Conservation (phyloP, 805 yeast species). For the Ogataea corticis region DNA sequence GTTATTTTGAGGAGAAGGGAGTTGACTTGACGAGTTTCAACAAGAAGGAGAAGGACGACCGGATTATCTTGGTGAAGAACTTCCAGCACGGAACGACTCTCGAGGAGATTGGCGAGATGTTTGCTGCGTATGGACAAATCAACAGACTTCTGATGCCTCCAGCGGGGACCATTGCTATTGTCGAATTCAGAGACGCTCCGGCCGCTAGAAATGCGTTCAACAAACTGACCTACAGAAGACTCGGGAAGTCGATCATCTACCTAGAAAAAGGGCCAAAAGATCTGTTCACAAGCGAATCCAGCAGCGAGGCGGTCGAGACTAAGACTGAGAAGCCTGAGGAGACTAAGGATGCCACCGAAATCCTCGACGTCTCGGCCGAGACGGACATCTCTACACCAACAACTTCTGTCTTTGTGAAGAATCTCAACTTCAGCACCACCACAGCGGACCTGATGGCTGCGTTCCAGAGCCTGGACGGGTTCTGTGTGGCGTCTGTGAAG, state of each 20-base stretch:
- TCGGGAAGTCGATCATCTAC: conserved; percentile 84
- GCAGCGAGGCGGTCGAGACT: conserved; percentile 13
- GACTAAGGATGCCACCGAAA: conserved; percentile 38
- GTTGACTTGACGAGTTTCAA: conserved; percentile 78
- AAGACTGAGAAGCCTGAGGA: conserved; percentile 26
- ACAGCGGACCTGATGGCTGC: conserved; percentile 51
- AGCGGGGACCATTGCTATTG: conserved; percentile 92
- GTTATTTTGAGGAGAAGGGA: conserved; percentile 81
- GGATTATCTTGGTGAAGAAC: conserved; percentile 80
- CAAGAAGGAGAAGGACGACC: conserved; percentile 73
- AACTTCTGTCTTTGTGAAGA: conserved; percentile 87
- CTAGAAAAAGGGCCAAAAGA: conserved; percentile 92
- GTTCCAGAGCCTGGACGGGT: conserved; percentile 77
- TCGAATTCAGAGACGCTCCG: conserved; percentile 81
- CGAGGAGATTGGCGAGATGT: conserved; percentile 80
- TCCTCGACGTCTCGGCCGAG: conserved; percentile 18
- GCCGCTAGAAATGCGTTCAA: conserved; percentile 88
- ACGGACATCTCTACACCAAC: conserved; percentile 62
- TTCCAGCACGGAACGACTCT: conserved; percentile 84
- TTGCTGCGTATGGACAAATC: conserved; percentile 76
- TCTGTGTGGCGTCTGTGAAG: conserved; percentile 77
- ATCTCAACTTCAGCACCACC: conserved; percentile 83
- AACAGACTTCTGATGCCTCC: conserved; percentile 90
- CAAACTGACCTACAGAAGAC: conserved; percentile 81
- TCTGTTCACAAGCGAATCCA: conserved; percentile 59